A percentile compares a stretch with the other conserved stretches of the same genome.
phyloP scores from a whole-genome alignment of 257 asterid species.

The Lavandula angustifolia region DNA sequence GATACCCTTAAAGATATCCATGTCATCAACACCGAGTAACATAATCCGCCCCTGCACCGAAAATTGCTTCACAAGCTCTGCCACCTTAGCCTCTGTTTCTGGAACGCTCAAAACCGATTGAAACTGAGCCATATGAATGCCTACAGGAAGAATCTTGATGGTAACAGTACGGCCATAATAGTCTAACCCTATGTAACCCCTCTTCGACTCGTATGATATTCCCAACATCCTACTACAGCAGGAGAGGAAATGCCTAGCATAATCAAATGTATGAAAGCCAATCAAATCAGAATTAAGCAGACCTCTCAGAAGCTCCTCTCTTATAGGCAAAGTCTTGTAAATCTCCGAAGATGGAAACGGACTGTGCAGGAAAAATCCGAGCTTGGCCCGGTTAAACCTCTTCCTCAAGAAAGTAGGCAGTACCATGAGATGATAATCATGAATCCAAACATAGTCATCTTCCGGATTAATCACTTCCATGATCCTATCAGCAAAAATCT shows the following conservation, averaged over 20 bases:
- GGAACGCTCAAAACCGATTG: conserved; percentile 66
- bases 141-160: conserved; percentile 90
- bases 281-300: conserved; percentile 76
- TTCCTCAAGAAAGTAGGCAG: conserved; percentile 86
- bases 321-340: conserved; percentile 72
- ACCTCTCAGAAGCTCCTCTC: conserved; percentile 78
- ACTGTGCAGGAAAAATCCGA: conserved; percentile 83
- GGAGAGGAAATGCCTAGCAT: conserved; percentile 86
- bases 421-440: conserved; percentile 86
- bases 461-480: conserved; percentile 94
- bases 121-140: conserved; percentile 89
- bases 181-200: conserved; percentile 89
- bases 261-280: conserved; percentile 87
- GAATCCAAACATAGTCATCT: conserved; percentile 87
- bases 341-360: conserved; percentile 88
- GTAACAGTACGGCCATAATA: conserved; percentile 91
- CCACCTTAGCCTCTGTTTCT: conserved; percentile 63
- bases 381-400: conserved; percentile 82
- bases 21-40: conserved; percentile 39
- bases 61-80: conserved; percentile 60
- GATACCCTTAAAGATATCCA: not conserved
- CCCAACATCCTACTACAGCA: conserved; percentile 92
- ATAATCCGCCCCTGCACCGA: conserved; percentile 59
- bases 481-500: conserved; percentile 82
- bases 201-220: conserved; percentile 73